Percentiles rank a stretch among this genome's conserved stretches.
These are phyloP conservation scores for Ligustrum vulgare DNA, from an alignment of 257 asterid species.

Conservation along the genomic window DNA sequence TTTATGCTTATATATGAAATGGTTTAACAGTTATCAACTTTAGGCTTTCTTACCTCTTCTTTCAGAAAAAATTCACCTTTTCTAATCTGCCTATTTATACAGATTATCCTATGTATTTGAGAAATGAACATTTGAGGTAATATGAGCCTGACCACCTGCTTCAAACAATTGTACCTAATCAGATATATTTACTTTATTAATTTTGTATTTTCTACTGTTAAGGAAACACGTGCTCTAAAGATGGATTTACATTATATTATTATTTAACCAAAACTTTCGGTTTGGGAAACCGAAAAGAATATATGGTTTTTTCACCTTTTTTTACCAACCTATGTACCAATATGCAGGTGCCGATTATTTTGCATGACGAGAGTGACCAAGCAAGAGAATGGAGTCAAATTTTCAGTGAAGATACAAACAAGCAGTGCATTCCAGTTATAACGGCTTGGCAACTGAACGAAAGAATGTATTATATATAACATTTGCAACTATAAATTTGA, in stretches of 20 bases:
- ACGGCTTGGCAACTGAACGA: conserved; percentile 98
- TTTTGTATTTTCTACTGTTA: conserved; percentile 1
- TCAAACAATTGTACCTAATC: neutral
- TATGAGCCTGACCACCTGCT: neutral
- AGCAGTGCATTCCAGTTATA: conserved; percentile 87
- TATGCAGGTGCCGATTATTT: conserved; percentile 79
- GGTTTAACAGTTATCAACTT: neutral
- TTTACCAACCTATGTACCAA: neutral
- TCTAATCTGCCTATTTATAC: conserved; percentile 4
- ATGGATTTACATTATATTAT: conserved; percentile 7
- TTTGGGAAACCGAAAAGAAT: neutral
- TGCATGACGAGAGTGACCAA: conserved; percentile 80
- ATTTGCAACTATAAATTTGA: neutral
- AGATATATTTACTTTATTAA: neutral
- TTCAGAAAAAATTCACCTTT: neutral
- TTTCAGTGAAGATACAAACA: conserved; percentile 81
- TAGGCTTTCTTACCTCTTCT: no score
- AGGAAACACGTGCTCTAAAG: conserved; percentile 1
- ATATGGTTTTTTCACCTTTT: neutral
- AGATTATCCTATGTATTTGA: neutral
- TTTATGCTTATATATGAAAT: neutral
- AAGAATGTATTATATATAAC: conserved; percentile 61
- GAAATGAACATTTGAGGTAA: neutral
- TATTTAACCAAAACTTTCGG: neutral
- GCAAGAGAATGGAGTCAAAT: conserved; percentile 87